These are phyloP conservation scores for Niebla homalea DNA, from an alignment of 495 filamentous ascomycete species.

Conservation along the genomic window DNA sequence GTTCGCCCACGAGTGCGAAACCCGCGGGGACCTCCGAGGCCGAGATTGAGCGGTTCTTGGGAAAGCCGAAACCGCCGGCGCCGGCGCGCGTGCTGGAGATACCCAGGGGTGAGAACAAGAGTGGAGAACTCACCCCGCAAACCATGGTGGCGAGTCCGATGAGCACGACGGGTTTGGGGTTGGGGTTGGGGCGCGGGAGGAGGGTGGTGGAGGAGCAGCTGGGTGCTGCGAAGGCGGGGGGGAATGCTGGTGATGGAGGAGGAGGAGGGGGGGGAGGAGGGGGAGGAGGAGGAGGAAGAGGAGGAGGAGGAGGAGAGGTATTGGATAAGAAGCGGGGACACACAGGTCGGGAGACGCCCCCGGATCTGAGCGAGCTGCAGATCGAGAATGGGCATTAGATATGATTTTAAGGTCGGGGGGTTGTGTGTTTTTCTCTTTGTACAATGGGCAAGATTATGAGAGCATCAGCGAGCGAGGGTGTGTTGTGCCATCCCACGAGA, in stretches of 20 bases:
- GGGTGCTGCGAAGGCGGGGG: not conserved
- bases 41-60: constrained; percentile 14
- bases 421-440: no score
- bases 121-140: not conserved
- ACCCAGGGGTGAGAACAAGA: not conserved
- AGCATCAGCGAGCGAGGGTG: no score
- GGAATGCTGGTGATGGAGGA: not conserved
- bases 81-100: not conserved
- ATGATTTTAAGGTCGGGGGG: no score
- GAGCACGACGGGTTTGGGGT: constrained; percentile 10
- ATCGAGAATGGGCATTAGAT: constrained; percentile 1
- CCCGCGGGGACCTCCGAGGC: constrained; percentile 10
- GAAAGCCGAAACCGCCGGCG: not conserved
- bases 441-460: no score
- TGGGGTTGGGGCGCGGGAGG: no score
- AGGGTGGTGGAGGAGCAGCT: constrained; percentile 13
- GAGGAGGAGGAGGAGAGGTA: not conserved
- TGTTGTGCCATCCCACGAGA: no score
- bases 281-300: not conserved
- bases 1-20: not conserved
- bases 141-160: not conserved
- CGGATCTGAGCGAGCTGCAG: constrained; percentile 1
- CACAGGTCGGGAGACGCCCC: not conserved
- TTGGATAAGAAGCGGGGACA: constrained; percentile 7
- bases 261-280: constrained; percentile 4